phyloP scores from a whole-genome alignment of 2,329 filamentous ascomycete species.

The Penicillium freii region DNA sequence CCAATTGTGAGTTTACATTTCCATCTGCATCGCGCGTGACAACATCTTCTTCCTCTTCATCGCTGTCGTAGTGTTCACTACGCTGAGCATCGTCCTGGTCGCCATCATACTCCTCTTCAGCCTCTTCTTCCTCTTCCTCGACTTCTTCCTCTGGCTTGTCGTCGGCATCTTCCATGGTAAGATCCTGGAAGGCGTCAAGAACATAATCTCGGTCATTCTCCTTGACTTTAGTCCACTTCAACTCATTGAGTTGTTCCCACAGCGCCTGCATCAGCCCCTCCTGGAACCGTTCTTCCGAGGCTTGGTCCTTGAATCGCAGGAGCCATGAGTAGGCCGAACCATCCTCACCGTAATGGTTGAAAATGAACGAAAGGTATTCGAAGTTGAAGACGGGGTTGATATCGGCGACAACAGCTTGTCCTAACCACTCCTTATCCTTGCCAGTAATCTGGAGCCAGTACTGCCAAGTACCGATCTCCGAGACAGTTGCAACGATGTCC shows the following conservation, averaged over 20 bases:
- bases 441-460: constrained; percentile 91
- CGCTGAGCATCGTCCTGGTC: constrained; percentile 62
- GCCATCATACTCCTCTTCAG: constrained; percentile 61
- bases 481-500: constrained; percentile 73
- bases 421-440: constrained; percentile 77
- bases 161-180: constrained; percentile 80
- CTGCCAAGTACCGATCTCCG: constrained; percentile 84
- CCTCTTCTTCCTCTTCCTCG: constrained; percentile 53
- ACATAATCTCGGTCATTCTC: constrained; percentile 93
- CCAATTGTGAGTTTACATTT: constrained; percentile 88
- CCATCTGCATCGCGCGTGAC: constrained; percentile 67
- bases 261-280: constrained; percentile 91
- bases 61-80: constrained; percentile 71
- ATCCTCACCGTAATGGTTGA: constrained; percentile 90
- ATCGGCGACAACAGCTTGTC: constrained; percentile 79
- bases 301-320: constrained; percentile 81
- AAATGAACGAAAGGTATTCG: constrained; percentile 97
- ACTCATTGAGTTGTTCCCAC: constrained; percentile 93
- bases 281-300: constrained; percentile 80
- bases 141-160: constrained; percentile 57
- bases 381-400: constrained; percentile 99
- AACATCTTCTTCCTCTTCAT: constrained; percentile 78
- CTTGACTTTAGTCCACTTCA: constrained; percentile 91
- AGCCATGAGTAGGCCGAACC: constrained; percentile 95
- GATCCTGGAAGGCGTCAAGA: constrained; percentile 88